Base-by-base conservation (phyloP, 345 rosid species). In the Hibiscus trionum region DNA sequence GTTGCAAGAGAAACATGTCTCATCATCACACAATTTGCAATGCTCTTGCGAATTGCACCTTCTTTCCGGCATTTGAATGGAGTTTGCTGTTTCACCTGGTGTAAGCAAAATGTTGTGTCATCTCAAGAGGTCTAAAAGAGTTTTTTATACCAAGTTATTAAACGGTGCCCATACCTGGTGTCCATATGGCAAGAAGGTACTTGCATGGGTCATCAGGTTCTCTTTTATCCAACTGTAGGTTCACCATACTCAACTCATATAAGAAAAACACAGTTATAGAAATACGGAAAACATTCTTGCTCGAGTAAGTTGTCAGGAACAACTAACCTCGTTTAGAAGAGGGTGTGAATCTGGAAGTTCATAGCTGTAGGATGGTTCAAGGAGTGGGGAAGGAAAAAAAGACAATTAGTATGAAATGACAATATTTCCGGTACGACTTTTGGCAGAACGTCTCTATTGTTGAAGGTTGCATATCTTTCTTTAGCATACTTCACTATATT, bases 141-240 rank as follows among this genome's bases (percentile, higher is more conserved):
- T 29, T 65, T 44, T 14, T 19, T 26, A 42, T n/a, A 56, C 39
- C 19, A 63, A 42, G 24, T 63, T 39, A 39, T 19, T 14, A 24
- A 31, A 47, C 52, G 44, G 56, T 64, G 44, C 26, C 70, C 74
- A 74, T 73, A 90, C 99, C 99, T 84, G 99, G 99, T 68, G 96
- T 87, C 99, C 99, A 95, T 80, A 92, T 87, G 58, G 99, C 98
- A 59, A 95, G 92, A 72, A 90, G 88, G 73, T 90, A 95, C 19
- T 86, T 84, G 76, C 91, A 75, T 26, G 96, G 98, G 78, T 95
- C 97, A 75, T 89, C 98, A 42, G 79, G 80, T 78, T 89, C 96
- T 79, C 88, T 81, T 76, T 78, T 84, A 53, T 95, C 98, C 81
- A 90, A 75, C 99, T 95, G 86, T 66, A 73, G 73, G 49, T 31